Evolutionary conservation across 2,329 filamentous ascomycete species (phyloP).

Genomic region (Alternaria arborescens): DNA sequence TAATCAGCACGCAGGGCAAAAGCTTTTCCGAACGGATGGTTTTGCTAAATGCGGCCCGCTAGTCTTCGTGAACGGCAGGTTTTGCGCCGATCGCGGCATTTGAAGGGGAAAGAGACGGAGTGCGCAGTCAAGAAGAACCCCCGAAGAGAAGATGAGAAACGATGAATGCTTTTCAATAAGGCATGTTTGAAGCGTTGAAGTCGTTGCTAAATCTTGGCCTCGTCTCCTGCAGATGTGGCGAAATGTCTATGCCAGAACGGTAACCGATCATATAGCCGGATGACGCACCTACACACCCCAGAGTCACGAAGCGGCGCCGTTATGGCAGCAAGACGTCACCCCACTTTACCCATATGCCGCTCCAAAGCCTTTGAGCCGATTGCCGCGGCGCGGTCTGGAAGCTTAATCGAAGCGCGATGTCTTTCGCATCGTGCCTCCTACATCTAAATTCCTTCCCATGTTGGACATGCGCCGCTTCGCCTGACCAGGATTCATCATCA

Average conservation of each 20-base stretch:
- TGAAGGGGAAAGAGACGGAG: background rate
- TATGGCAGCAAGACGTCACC: conserved; percentile 7
- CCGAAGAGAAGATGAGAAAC: background rate
- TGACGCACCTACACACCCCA: conserved; percentile 17
- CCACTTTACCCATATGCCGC: conserved; percentile 11
- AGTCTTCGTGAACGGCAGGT: background rate
- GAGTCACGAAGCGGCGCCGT: conserved; percentile 1
- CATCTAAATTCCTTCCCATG: background rate
- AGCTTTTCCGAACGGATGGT: conserved; percentile 4
- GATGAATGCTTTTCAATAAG: accelerated
- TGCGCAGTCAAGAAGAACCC: background rate
- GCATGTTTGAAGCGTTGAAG: accelerated
- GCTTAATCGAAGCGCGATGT: background rate
- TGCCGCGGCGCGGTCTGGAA: background rate
- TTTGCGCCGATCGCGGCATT: conserved; percentile 10
- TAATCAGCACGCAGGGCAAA: background rate
- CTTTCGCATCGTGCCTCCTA: background rate
- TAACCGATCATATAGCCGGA: conserved; percentile 10
- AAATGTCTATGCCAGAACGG: background rate
- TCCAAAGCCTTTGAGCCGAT: background rate
- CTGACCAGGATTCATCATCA: conserved; percentile 16
- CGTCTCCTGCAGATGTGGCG: background rate
- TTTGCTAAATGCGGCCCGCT: conserved; percentile 2
- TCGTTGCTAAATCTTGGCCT: background rate
- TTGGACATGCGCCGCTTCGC: background rate